Evolutionary conservation across 208 protist genomes (phyloP), one percentile per base, ranked within the genome.

Genomic region (Acanthamoeba healyi): DNA sequence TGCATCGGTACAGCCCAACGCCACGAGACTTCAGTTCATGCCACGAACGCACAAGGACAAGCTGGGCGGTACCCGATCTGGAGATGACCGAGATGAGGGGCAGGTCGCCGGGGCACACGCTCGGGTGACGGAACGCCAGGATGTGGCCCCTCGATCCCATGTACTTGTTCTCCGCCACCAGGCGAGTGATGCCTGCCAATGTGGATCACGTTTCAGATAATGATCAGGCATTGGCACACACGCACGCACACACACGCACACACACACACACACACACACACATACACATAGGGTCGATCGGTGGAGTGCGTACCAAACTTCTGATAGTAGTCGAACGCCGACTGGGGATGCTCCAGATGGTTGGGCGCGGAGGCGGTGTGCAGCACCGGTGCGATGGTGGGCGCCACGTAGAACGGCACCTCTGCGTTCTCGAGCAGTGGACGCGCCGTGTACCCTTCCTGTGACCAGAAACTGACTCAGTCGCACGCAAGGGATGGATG

Each of bases 81-180:
- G 70, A 81, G 26, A 81, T n/a, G 32, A 81, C 22, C 24, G 70
- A 51, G 34, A 81, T 81, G n/a, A 81, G 70, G 1, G 70, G 70
- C 6, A 81, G 36, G 70, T 81, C 38, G 38, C 38, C 70, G 7
- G 70, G 70, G 26, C 70, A 81, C 70, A 81, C 70, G 70, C 38
- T 81, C 24, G 34, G 70, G 38, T 81, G 70, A n/a, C 70, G 70
- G 70, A 81, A 81, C 9, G 70, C 70, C 10, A 81, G 29, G 34
- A 81, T 46, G 26, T 81, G 70, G 22, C 38, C 70, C 70, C 70
- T 9, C 70, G 70, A 81, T 12, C 70, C 70, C 70, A 81, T 81
- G 40, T 81, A 81, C 70, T 81, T 81, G 70, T 40, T 51, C 70
- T 81, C 70, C 22, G 70, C 70, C 38, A 81, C 70, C 3, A 81